Evolutionary conservation across 805 yeast genomes (phyloP), one percentile per base, ranked within the genome.

Genomic region (Yamadazyma scolyti): DNA sequence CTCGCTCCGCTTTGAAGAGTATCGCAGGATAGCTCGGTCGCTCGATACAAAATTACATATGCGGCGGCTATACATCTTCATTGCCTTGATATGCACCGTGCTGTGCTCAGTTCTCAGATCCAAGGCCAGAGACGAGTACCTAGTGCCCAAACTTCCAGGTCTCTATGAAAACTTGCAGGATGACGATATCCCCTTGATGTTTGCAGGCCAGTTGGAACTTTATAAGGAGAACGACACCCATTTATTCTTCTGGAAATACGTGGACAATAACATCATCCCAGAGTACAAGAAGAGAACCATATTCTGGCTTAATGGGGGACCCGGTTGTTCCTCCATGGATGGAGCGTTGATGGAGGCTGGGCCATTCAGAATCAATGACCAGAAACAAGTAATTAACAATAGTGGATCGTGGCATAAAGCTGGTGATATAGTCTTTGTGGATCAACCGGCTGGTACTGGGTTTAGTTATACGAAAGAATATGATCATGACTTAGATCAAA

Each of bases 301-400:
- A 6, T 70, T 93, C 33, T 93, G 98, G 97, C 68, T 93, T 14
- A 93, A 93, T 54, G 98, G 98, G 23, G 98, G 98, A 0, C 98
- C 98, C 0, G 98, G 98, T 0, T 93, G 98, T 55, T 88, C 96
- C 2, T 88, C 97, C 0, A 78, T 90, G 93, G 98, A 93, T 58
- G 98, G 98, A 10, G 96, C 95, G 0, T 53, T 93, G 42, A 75
- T 89, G 76, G 98, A 93, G 55, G 61, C 79, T 3, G 98, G 98
- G 0, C 97, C 98, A 0, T 73, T 87, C 25, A 67, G 96, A 32
- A 71, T 87, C 12, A 59, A 64, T 42, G 43, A 52, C 0, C 49
- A 71, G 6, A 39, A 42, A 9, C 52, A 67, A 30, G 69, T 86
- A 6, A 56, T 52, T 9, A 56, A 65, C 32, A 86, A 86, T 55